Percentiles rank a stretch among this genome's conserved stretches.
phyloP scores from a whole-genome alignment of 2,329 filamentous ascomycete species.

The Fusarium illudens region DNA sequence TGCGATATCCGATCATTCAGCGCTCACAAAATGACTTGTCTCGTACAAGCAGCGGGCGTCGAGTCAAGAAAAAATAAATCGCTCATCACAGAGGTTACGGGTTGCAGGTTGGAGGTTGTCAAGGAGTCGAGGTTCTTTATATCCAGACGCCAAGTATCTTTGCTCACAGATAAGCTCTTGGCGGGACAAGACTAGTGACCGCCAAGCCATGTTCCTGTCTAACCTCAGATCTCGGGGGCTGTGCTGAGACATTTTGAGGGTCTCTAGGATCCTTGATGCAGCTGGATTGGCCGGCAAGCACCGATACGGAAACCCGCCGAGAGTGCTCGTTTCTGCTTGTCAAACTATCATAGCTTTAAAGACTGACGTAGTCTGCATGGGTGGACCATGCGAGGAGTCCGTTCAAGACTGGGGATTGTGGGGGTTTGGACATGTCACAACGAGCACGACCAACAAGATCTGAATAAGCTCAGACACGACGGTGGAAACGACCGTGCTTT shows the following conservation, averaged over 20 bases:
- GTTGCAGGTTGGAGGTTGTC: constrained; percentile 22
- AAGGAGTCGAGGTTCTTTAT: constrained; percentile 18
- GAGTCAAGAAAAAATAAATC: constrained; percentile 17
- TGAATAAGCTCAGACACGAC: neutral
- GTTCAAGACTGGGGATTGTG: neutral
- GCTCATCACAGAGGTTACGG: constrained; percentile 17
- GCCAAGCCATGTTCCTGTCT: constrained; percentile 26
- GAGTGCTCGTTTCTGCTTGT: neutral
- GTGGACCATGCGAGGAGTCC: neutral
- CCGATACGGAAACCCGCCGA: constrained; percentile 1
- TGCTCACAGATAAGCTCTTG: constrained; percentile 14
- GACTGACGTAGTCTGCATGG: neutral
- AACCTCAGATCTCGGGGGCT: constrained; percentile 4
- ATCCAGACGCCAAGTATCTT: constrained; percentile 21
- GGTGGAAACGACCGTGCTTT: neutral
- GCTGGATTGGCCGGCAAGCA: constrained; percentile 12
- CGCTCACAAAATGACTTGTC: neutral
- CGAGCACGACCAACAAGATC: neutral
- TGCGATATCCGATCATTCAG: constrained; percentile 21
- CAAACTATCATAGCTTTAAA: neutral
- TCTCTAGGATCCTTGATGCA: constrained; percentile 6
- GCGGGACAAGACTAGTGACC: constrained; percentile 32
- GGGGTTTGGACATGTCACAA: neutral
- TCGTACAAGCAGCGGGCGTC: constrained; percentile 19
- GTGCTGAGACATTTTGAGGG: constrained; percentile 2